These are phyloP conservation scores for Colletotrichum lupini DNA, from an alignment of 2,329 filamentous ascomycete species.

Conservation along the genomic window DNA sequence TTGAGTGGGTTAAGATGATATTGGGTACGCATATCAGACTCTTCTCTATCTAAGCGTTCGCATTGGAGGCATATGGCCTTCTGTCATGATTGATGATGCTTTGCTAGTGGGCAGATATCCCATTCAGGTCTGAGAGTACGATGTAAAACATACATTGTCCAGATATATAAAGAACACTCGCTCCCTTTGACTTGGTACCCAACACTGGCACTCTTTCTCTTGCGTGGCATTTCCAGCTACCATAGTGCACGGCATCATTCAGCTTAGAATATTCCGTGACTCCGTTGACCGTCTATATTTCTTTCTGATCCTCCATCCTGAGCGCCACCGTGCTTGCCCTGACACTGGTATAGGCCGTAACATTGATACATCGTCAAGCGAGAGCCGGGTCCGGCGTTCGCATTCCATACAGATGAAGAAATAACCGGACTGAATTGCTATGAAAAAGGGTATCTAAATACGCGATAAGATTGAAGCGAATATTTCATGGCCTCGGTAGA, in stretches of 20 bases:
- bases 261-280: neutral
- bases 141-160: neutral
- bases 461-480: constrained; percentile 9
- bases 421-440: neutral
- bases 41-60: neutral
- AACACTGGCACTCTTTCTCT: neutral
- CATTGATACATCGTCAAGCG: neutral
- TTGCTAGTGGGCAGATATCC: neutral
- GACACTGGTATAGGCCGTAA: constrained; percentile 11
- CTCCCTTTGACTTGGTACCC: neutral
- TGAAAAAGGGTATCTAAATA: constrained; percentile 29
- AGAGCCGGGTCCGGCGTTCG: neutral
- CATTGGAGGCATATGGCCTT: neutral
- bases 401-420: neutral
- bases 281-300: neutral
- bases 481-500: neutral
- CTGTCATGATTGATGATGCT: neutral
- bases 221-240: neutral
- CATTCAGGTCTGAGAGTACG: neutral
- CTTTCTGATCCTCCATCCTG: neutral
- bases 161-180: neutral
- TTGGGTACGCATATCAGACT: neutral
- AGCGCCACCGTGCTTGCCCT: neutral
- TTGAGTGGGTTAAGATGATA: neutral
- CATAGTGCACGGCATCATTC: neutral